phyloP scores from a whole-genome alignment of 768 basidiomycete species.

The Coprinopsis cinerea region DNA sequence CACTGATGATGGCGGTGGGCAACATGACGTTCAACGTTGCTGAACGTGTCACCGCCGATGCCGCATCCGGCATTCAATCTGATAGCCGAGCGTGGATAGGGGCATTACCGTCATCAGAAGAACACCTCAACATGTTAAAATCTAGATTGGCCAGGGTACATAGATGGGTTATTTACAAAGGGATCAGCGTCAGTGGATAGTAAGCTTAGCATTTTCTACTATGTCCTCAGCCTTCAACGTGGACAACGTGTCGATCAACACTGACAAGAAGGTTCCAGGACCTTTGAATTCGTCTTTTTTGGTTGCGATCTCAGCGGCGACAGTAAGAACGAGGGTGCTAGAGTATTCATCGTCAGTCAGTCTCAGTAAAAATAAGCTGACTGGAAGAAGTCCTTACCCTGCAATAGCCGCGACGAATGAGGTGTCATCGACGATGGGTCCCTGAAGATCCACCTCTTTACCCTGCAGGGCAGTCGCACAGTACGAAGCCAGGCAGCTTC shows the following conservation, averaged over 20 bases:
- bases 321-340: conserved; percentile 53
- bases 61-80: not conserved
- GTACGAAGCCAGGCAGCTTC: conserved; percentile 73
- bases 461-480: conserved; percentile 57
- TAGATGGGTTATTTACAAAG: too few relatives aligned
- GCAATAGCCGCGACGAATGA: conserved; percentile 68
- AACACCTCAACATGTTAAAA: too few relatives aligned
- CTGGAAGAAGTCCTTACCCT: conserved; percentile 46
- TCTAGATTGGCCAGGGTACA: too few relatives aligned
- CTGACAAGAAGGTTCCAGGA: conserved; percentile 60
- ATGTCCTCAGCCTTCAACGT: conserved; percentile 28
- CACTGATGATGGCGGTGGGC: not conserved
- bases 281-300: conserved; percentile 45
- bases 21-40: not conserved
- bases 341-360: not conserved
- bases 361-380: not conserved
- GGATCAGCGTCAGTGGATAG: conserved; percentile 5
- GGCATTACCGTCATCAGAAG: too few relatives aligned
- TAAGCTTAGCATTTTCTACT: conserved; percentile 25
- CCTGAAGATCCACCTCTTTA: conserved; percentile 21
- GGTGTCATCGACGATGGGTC: conserved; percentile 56
- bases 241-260: conserved; percentile 55
- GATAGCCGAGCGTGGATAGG: too few relatives aligned
- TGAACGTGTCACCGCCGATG: not conserved
- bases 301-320: conserved; percentile 58